phyloP scores from a whole-genome alignment of 2,329 filamentous ascomycete genomes.

The Phyllosticta citribraziliensis region DNA sequence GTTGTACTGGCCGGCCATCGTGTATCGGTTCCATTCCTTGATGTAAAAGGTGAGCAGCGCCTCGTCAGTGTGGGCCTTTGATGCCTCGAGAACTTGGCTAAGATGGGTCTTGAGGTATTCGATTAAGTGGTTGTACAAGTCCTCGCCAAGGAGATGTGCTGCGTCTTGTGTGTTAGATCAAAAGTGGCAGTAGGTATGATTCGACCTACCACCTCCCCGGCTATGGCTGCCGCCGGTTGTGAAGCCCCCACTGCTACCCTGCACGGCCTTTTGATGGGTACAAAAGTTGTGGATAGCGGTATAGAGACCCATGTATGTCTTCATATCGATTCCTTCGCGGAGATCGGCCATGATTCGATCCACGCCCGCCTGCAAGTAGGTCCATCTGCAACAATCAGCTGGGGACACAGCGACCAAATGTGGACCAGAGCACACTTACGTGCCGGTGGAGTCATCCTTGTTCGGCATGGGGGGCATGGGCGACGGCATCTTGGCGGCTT shows the following conservation, averaged over 20 bases:
- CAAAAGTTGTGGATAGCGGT: constrained; percentile 99
- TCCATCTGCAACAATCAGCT: constrained; percentile 53
- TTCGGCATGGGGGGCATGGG: constrained; percentile 38
- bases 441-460: constrained; percentile 51
- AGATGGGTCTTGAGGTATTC: constrained; percentile 76
- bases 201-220: constrained; percentile 51
- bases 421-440: constrained; percentile 37
- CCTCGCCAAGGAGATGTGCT: constrained; percentile 92
- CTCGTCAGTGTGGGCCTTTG: constrained; percentile 76
- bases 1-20: constrained; percentile 90
- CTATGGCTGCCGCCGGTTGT: constrained; percentile 40
- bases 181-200: neutral
- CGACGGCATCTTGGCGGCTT: constrained; percentile 10
- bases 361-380: constrained; percentile 78
- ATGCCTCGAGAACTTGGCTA: constrained; percentile 57
- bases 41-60: constrained; percentile 89
- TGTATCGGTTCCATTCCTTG: constrained; percentile 92
- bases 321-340: constrained; percentile 87
- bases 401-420: neutral
- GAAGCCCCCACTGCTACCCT: constrained; percentile 38
- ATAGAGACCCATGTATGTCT: constrained; percentile 95
- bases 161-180: neutral
- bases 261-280: constrained; percentile 86
- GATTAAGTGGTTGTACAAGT: constrained; percentile 86
- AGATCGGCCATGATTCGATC: constrained; percentile 89